These are phyloP conservation scores for Aspergillus aculeatus DNA, from an alignment of 2,329 filamentous ascomycete genomes.

Conservation along the genomic window DNA sequence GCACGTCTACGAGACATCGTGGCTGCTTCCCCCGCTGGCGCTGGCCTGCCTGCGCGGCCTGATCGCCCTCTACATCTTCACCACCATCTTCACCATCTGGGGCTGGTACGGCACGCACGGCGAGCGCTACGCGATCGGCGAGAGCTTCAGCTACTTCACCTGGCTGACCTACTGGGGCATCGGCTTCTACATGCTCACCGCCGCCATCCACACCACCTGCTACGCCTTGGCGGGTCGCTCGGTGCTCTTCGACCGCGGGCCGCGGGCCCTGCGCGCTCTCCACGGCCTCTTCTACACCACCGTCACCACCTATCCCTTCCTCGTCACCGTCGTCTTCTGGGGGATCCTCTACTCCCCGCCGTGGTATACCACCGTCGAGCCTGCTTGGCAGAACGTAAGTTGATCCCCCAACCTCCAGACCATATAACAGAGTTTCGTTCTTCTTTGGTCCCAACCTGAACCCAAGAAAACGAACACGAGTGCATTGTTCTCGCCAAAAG, in stretches of 20 bases:
- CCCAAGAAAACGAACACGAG: background rate
- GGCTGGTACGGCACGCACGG: slow-evolving; percentile 61
- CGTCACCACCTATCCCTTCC: slow-evolving; percentile 62
- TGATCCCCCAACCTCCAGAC: background rate
- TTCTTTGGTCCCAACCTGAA: background rate
- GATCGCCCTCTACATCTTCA: slow-evolving; percentile 61
- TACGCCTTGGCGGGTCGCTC: slow-evolving; percentile 59
- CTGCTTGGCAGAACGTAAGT: slow-evolving; percentile 54
- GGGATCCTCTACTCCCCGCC: slow-evolving; percentile 54
- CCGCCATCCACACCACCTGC: slow-evolving; percentile 65
- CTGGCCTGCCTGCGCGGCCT: slow-evolving; percentile 58
- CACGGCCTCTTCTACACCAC: slow-evolving; percentile 66
- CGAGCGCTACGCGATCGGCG: slow-evolving; percentile 48
- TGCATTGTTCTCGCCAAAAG: too few relatives aligned
- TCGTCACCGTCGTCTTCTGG: slow-evolving; percentile 74
- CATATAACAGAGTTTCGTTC: background rate
- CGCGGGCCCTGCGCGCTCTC: slow-evolving; percentile 62
- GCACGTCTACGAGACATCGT: slow-evolving; percentile 75
- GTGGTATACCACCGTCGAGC: slow-evolving; percentile 55
- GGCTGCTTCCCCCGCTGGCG: slow-evolving; percentile 67
- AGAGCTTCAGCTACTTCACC: slow-evolving; percentile 79
- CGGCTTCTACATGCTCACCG: slow-evolving; percentile 72
- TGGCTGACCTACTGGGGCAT: slow-evolving; percentile 79
- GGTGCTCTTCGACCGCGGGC: slow-evolving; percentile 58
- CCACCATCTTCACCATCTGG: slow-evolving; percentile 67